Base-by-base conservation (phyloP, 768 basidiomycete species). In the Rhizopogon rudus region DNA sequence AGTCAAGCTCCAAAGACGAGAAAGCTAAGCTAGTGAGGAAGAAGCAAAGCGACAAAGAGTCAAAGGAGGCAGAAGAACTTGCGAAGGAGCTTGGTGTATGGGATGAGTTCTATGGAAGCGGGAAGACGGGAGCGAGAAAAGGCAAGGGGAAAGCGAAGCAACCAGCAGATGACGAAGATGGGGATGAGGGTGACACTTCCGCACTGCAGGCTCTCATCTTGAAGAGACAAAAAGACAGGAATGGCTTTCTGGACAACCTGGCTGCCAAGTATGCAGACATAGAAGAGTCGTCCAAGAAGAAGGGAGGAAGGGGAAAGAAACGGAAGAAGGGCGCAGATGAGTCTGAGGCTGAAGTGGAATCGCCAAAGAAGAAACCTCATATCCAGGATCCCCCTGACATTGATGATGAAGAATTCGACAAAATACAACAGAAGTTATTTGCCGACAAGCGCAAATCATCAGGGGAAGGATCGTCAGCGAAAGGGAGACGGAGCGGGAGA, bases 21-120 rank as follows among this genome's bases (percentile, higher is more conserved):
- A 92, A 91, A 71, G 85, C 85, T 5, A 83, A 79, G 60, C 78
- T 87, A 60, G 80, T 84, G 17, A 79, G 94, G 43, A 80, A 78
- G 74, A 91, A 88, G 69, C 80, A 82, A 62, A 81, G 84, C 1
- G 77, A 84, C 58, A 87, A 86, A 67, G 93, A 95, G 68, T 91
- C 91, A 2, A 73, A 74, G 53, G 92, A 96, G 62, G 94, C 94
- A 3, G 94, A 92, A 69, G 76, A 81, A 17, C 72, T 87, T 41
- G 94, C 94, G 5, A 91, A 84, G 61, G 91, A 92, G 59, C 71
- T 98, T 14, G 94, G 93, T 2, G 89, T 97, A 9, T 95, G 93
- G 92, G 93, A 97, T 54, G 91, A 93, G 61, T 93, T 93, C 63
- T 93, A 90, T 64, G 91, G 88, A 5, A 83, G 77, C 58, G 91